A percentile compares a stretch with the other conserved stretches of the same genome.
Evolutionary conservation across 257 asterid genomes (phyloP).

Genomic region (Nicotiana noctiflora): DNA sequence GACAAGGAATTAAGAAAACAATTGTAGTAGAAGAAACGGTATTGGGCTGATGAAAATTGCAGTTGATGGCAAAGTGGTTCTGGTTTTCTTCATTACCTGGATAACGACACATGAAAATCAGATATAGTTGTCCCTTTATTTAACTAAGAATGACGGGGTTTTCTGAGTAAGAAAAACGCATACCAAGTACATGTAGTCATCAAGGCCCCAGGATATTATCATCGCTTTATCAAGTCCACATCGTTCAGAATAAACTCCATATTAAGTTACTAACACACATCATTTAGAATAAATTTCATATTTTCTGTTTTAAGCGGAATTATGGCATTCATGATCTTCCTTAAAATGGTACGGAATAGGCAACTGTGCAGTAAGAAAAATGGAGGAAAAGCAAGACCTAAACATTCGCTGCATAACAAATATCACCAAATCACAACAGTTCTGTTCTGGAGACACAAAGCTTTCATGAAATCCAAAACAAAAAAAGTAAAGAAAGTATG

Average conservation of each 20-base stretch:
- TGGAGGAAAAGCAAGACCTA: too few species aligned
- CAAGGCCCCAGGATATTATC: slow-evolving; percentile 40
- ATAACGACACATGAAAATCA: not conserved
- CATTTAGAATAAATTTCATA: too few species aligned
- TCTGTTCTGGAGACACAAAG: too few species aligned
- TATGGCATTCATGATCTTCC: slow-evolving; percentile 17
- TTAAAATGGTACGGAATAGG: slow-evolving; percentile 18
- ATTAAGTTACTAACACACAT: not conserved
- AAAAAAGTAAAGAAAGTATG: too few species aligned
- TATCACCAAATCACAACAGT: too few species aligned
- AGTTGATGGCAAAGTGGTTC: slow-evolving; percentile 28
- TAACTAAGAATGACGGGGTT: too few species aligned
- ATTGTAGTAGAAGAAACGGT: slow-evolving; percentile 30
- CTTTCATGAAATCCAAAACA: too few species aligned
- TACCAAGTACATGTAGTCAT: slow-evolving; percentile 44
- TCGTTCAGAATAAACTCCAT: slow-evolving; percentile 29
- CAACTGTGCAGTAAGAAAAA: not conserved
- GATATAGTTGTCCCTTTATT: not conserved
- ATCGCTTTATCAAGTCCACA: slow-evolving; percentile 29
- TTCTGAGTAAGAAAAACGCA: not conserved
- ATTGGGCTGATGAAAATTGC: slow-evolving; percentile 27
- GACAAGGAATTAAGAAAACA: not conserved
- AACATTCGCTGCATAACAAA: too few species aligned
- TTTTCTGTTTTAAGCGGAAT: slow-evolving; percentile 25
- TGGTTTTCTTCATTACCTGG: slow-evolving; percentile 34